Evolutionary conservation across 768 basidiomycete genomes (phyloP).

Genomic region (Boletus huronensis): DNA sequence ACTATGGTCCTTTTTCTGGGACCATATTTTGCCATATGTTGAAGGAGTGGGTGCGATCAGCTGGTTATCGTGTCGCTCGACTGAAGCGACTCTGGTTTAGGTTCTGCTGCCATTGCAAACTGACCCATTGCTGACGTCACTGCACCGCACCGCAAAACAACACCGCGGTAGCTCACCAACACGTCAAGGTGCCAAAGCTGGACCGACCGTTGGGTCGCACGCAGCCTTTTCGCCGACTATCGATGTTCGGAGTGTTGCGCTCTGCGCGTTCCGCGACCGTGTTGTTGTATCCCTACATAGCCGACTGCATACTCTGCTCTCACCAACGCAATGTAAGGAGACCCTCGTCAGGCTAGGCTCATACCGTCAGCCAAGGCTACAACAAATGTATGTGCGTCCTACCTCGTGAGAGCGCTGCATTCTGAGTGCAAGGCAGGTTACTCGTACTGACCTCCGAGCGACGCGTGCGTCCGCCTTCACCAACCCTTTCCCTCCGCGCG

Average conservation of each 20-base stretch:
- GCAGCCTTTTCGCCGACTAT: conserved; percentile 49
- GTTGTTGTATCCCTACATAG: conserved; percentile 66
- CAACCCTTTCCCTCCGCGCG: conserved; percentile 54
- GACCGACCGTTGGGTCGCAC: conserved; percentile 24
- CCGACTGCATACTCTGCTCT: conserved; percentile 54
- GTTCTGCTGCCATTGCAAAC: conserved; percentile 60
- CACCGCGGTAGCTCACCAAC: conserved; percentile 51
- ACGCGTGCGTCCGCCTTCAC: conserved; percentile 49
- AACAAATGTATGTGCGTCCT: conserved; percentile 63
- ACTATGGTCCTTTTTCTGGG: conserved; percentile 93
- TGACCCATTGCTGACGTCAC: conserved; percentile 59
- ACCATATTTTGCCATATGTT: conserved; percentile 79
- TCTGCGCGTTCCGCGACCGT: conserved; percentile 76
- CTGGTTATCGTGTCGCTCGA: neutral
- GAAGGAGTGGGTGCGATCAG: conserved; percentile 62
- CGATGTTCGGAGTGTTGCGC: conserved; percentile 77
- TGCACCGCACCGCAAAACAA: conserved; percentile 60
- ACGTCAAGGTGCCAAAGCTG: conserved; percentile 46
- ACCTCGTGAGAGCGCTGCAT: neutral
- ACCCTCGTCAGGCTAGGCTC: conserved; percentile 50
- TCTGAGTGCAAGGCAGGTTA: conserved; percentile 43
- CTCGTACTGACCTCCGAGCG: conserved; percentile 74
- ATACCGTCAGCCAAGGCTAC: conserved; percentile 65
- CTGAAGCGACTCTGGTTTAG: conserved; percentile 35
- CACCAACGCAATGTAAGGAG: conserved; percentile 52